Base-by-base conservation (phyloP, 1,284 basidiomycete genomes). In the Tilletia caries region DNA sequence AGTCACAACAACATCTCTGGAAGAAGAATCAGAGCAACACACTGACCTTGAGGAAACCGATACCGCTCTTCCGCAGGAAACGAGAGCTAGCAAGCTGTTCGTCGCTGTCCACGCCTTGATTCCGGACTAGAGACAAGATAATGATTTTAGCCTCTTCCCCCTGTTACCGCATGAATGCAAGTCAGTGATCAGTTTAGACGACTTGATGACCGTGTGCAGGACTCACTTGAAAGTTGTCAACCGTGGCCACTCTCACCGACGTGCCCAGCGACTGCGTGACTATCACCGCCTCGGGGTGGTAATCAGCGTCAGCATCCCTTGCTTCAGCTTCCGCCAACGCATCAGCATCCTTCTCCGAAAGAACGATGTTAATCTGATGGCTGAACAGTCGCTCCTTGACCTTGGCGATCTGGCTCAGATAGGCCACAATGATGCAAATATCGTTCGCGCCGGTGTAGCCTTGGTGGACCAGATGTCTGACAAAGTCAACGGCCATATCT, bases 361-460 rank as follows among this genome's bases (percentile, higher is more conserved):
- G 86, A 27, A 89, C 82, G 2, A 91, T 87, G 0, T 87, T 86
- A 15, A 92, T 60, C 33, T 41, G 86, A 65, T 88, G 71, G 44
- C 83, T 76, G 25, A 79, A 73, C 8, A 90, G 82, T 0, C 86
- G 86, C 67, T 88, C 86, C 37, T 87, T 84, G 13, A 91, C 84
- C 41, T 86, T 86, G 1, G 87, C 86, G 1, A 92, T 85, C 75
- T 91, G 91, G 0, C 91, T 90, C 2, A 91, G 86, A 76, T 91
- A 91, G 0, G 90, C 89, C 74, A 89, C 90, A 12, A 92, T 83
- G 8, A 92, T 88, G 8, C 89, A 90, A 44, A 92, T 90, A 72
- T 91, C 89, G 1, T 90, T 90, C 43, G 88, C 86, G 10, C 85
- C 77, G 0, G 86, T 86, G 85, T 0, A 88, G 15, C 52, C 86